These are phyloP conservation scores for Aspergillus sp. DNA, from an alignment of 2,329 filamentous ascomycete genomes.

Conservation along the genomic window DNA sequence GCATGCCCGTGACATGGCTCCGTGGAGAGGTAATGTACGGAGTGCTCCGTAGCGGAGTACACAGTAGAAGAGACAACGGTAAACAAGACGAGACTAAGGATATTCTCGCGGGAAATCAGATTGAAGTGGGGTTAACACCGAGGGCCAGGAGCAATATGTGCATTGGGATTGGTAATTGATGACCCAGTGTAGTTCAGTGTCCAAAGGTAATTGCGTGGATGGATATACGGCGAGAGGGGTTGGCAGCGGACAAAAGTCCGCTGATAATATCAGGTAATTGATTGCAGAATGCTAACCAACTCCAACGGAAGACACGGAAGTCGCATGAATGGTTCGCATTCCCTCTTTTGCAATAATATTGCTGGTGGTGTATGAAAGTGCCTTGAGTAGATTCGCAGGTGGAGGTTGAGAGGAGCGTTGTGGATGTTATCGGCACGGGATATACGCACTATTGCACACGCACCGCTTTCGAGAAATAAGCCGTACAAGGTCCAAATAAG, in stretches of 20 bases:
- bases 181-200: neutral
- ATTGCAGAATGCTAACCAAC: neutral
- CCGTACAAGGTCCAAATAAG: neutral
- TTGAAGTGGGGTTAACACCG: neutral
- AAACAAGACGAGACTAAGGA: neutral
- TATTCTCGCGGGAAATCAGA: neutral
- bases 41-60: too few species aligned
- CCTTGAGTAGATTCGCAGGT: neutral
- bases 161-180: neutral
- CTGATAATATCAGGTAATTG: neutral
- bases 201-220: neutral
- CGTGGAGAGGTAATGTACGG: neutral
- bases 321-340: neutral
- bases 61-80: too few species aligned
- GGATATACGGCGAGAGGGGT: neutral
- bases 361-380: neutral
- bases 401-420: neutral
- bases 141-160: neutral
- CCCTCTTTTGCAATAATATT: neutral
- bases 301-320: neutral
- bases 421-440: conserved; percentile 7
- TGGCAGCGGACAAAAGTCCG: conserved; percentile 5
- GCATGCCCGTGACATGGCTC: neutral
- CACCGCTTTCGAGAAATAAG: conserved; percentile 1
- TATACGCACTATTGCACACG: conserved; percentile 3